These are phyloP conservation scores for Trichopus zeylanicus DNA, from an alignment of 116 monocot genomes.

Conservation along the genomic window DNA sequence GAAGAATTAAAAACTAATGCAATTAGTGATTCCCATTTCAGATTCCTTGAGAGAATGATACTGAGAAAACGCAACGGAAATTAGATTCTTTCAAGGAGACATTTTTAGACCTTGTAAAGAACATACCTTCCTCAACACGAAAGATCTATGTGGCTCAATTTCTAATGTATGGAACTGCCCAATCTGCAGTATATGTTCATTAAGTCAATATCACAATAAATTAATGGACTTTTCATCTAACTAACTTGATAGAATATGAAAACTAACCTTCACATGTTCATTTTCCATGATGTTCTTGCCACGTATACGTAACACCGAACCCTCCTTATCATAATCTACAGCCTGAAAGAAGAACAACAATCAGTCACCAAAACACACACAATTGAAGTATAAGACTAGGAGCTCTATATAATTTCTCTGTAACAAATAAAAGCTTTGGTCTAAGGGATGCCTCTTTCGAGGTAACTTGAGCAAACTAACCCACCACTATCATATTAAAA, in stretches of 20 bases:
- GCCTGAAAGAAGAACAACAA: conserved; percentile 20
- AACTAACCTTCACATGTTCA: conserved; percentile 83
- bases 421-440: too few species aligned
- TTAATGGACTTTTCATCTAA: background rate
- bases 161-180: conserved; percentile 96
- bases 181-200: conserved; percentile 37
- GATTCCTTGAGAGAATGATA: background rate
- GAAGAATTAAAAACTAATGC: too few species aligned
- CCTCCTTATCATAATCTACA: conserved; percentile 90
- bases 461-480: too few species aligned
- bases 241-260: conserved; percentile 2
- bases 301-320: conserved; percentile 72
- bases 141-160: conserved; percentile 72
- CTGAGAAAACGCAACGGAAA: background rate
- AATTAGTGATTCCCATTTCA: too few species aligned
- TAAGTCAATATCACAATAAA: background rate
- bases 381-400: background rate
- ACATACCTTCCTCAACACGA: conserved; percentile 75
- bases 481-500: too few species aligned
- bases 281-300: conserved; percentile 83
- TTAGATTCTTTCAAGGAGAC: background rate
- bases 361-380: background rate
- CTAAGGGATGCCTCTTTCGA: too few species aligned
- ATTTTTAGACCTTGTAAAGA: background rate
- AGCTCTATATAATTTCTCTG: too few species aligned